These are phyloP conservation scores for Metschnikowia borealis DNA, from an alignment of 805 yeast species.

Conservation along the genomic window DNA sequence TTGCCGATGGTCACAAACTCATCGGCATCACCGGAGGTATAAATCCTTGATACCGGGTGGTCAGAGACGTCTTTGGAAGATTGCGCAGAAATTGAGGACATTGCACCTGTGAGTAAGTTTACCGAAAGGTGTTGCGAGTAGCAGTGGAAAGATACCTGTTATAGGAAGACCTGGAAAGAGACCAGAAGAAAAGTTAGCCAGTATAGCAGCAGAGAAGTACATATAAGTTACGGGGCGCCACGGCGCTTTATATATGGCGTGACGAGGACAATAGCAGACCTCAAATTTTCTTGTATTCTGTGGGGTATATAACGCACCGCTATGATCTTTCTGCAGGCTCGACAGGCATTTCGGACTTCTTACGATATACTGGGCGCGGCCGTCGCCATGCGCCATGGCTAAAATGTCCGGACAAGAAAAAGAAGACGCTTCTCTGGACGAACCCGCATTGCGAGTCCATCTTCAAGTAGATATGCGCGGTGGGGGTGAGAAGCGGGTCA, in stretches of 20 bases:
- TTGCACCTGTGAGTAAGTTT: neutral
- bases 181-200: neutral
- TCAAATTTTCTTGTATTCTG: conserved; percentile 2
- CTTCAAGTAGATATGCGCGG: neutral
- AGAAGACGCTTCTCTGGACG: neutral
- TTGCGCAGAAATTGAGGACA: conserved; percentile 14
- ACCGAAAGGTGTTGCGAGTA: neutral
- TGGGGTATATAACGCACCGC: conserved; percentile 3
- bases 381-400: neutral
- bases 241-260: neutral
- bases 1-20: conserved; percentile 31
- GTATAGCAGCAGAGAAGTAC: neutral
- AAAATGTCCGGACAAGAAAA: neutral
- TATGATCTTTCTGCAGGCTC: neutral
- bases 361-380: neutral
- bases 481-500: neutral
- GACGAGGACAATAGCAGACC: neutral
- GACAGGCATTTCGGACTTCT: neutral
- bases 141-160: neutral
- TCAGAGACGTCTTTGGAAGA: conserved; percentile 11
- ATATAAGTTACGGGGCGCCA: neutral
- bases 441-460: neutral
- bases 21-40: conserved; percentile 29
- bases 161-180: neutral
- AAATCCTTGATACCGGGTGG: conserved; percentile 20